Percentiles rank a stretch among this genome's conserved stretches.
phyloP scores from a whole-genome alignment of 2,329 filamentous ascomycete species.

The Aureobasidium lini region DNA sequence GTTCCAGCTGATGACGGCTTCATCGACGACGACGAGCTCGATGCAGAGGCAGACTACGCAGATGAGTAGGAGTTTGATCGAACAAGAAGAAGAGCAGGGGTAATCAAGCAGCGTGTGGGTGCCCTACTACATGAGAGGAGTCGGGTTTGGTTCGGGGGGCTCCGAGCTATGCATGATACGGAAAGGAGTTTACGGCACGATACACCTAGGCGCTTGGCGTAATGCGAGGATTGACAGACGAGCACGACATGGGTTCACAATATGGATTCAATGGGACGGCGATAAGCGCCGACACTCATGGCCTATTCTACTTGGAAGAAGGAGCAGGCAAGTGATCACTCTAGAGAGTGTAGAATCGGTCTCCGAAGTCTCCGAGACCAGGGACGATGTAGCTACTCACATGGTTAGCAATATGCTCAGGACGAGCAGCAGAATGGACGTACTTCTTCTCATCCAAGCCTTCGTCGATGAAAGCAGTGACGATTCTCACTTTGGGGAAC shows the following conservation, averaged over 20 bases:
- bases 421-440: conserved; percentile 28
- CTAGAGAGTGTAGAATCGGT: conserved; percentile 88
- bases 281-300: not conserved
- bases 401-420: conserved; percentile 26
- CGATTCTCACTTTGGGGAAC: conserved; percentile 82
- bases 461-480: conserved; percentile 93
- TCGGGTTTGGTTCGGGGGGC: not conserved
- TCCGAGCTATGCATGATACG: conserved; percentile 6
- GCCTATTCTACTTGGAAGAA: not conserved
- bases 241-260: not conserved
- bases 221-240: not conserved
- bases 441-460: conserved; percentile 98
- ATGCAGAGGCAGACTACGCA: conserved; percentile 27
- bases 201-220: conserved; percentile 8
- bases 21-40: conserved; percentile 30
- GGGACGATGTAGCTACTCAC: conserved; percentile 79
- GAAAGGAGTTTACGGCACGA: conserved; percentile 10
- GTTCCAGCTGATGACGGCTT: conserved; percentile 27
- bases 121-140: no score
- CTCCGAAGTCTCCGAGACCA: conserved; percentile 89
- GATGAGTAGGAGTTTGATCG: conserved; percentile 20
- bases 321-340: not conserved
- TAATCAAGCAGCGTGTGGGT: not conserved
- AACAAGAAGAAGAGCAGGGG: not conserved
- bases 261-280: not conserved